phyloP scores from a whole-genome alignment of 2,329 filamentous ascomycete species.

The Talaromyces sp. region DNA sequence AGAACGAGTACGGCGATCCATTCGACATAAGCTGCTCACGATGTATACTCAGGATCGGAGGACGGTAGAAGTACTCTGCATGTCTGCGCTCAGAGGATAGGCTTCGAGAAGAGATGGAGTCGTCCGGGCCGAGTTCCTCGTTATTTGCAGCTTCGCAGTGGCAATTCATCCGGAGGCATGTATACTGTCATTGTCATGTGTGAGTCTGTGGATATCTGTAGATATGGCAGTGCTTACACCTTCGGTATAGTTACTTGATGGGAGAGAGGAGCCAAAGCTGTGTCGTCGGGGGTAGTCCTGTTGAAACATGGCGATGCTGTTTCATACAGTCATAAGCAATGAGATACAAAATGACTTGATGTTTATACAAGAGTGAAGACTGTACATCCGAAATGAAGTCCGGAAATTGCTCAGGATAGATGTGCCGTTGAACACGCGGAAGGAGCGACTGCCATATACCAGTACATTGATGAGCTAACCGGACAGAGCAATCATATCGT shows the following conservation, averaged over 20 bases:
- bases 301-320: conserved; percentile 8
- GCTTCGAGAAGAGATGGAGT: conserved; percentile 23
- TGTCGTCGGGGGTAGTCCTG: conserved; percentile 4
- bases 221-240: conserved; percentile 5
- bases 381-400: not conserved
- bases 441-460: conserved; percentile 7
- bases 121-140: conserved; percentile 13
- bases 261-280: conserved; percentile 14
- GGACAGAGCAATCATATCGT: not conserved
- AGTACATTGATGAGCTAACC: not conserved
- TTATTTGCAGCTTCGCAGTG: conserved; percentile 19
- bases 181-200: conserved; percentile 3
- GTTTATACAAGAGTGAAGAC: not conserved
- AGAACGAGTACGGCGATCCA: conserved; percentile 17
- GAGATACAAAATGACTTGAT: not conserved
- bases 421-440: not conserved
- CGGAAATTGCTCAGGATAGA: not conserved
- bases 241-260: conserved; percentile 17
- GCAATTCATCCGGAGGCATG: conserved; percentile 7
- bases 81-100: conserved; percentile 32
- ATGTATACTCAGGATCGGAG: conserved; percentile 30
- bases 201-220: not conserved
- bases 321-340: conserved; percentile 5
- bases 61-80: conserved; percentile 34
- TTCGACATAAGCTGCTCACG: conserved; percentile 13